Conservation (phyloP, 805 yeast genomes). For the Zygoascus biomembranicola region DNA sequence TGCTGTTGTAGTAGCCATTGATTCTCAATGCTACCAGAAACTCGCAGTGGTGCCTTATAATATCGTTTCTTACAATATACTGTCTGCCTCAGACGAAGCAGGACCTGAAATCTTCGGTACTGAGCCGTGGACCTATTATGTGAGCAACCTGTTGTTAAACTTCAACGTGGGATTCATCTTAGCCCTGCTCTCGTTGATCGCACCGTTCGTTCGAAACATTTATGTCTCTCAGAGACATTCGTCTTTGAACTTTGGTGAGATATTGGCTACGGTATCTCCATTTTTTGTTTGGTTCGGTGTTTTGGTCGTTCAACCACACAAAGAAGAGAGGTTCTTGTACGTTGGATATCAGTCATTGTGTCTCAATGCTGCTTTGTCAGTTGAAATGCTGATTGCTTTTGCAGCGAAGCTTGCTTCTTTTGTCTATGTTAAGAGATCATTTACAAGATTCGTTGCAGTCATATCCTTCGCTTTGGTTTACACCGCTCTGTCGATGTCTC, state of each 20-base stretch:
- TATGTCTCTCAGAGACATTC: not conserved
- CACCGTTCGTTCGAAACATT: constrained; percentile 6
- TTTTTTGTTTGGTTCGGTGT: constrained; percentile 57
- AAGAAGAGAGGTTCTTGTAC: constrained; percentile 86
- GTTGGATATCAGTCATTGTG: constrained; percentile 71
- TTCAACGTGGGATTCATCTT: constrained; percentile 45
- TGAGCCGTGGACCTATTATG: constrained; percentile 70
- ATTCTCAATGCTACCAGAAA: constrained; percentile 54
- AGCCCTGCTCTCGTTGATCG: constrained; percentile 7
- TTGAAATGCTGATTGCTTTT: constrained; percentile 15
- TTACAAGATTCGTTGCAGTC: constrained; percentile 4
- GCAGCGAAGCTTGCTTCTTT: not conserved
- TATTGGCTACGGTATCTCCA: constrained; percentile 36
- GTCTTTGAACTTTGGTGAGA: constrained; percentile 3
- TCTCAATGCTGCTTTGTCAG: constrained; percentile 50
- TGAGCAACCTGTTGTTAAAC: constrained; percentile 60
- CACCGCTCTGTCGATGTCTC: constrained; percentile 33
- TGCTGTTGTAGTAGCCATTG: constrained; percentile 25
- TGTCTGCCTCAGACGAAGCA: constrained; percentile 52
- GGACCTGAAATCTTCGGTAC: constrained; percentile 91
- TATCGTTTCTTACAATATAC: constrained; percentile 75
- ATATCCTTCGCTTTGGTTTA: constrained; percentile 4
- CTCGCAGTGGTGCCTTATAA: constrained; percentile 68
- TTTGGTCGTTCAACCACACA: constrained; percentile 74
- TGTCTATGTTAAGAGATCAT: not conserved